Conservation (phyloP, 768 basidiomycete genomes). For the Lentinus tigrinus region DNA sequence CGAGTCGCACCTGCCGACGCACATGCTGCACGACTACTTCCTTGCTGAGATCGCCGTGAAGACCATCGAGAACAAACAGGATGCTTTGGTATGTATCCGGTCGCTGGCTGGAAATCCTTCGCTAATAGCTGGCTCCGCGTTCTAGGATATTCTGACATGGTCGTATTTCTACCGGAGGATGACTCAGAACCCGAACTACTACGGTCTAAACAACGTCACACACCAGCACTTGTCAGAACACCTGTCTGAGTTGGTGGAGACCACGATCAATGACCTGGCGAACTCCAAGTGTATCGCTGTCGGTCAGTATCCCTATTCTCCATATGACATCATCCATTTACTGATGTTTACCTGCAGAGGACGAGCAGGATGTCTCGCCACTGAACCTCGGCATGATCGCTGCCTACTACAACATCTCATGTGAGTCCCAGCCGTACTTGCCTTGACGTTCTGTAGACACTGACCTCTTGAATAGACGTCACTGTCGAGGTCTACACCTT, state of each 20-base stretch:
- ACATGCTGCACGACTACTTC: constrained; percentile 94
- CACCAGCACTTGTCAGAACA: constrained; percentile 96
- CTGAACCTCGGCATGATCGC: constrained; percentile 99
- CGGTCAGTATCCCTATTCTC: constrained; percentile 42
- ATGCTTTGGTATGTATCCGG: constrained; percentile 77
- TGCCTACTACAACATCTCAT: constrained; percentile 92
- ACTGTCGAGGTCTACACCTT: constrained; percentile 96
- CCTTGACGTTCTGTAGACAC: not conserved
- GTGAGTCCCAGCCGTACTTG: constrained; percentile 40
- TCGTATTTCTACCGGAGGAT: constrained; percentile 97
- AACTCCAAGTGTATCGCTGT: constrained; percentile 95
- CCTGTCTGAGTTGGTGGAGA: constrained; percentile 94
- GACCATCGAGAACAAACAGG: constrained; percentile 99
- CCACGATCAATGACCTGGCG: constrained; percentile 85
- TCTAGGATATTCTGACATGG: constrained; percentile 94
- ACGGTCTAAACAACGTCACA: constrained; percentile 91
- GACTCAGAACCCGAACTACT: constrained; percentile 97
- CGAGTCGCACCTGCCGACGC: constrained; percentile 90
- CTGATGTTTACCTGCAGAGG: constrained; percentile 47
- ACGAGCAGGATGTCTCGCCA: constrained; percentile 90
- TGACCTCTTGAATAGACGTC: constrained; percentile 56
- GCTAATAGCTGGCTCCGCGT: not conserved
- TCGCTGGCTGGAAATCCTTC: no score
- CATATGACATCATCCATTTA: not conserved
- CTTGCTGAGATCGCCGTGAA: constrained; percentile 97